Conservation (phyloP, 495 filamentous ascomycete genomes). For the Clohesyomyces aquaticus region DNA sequence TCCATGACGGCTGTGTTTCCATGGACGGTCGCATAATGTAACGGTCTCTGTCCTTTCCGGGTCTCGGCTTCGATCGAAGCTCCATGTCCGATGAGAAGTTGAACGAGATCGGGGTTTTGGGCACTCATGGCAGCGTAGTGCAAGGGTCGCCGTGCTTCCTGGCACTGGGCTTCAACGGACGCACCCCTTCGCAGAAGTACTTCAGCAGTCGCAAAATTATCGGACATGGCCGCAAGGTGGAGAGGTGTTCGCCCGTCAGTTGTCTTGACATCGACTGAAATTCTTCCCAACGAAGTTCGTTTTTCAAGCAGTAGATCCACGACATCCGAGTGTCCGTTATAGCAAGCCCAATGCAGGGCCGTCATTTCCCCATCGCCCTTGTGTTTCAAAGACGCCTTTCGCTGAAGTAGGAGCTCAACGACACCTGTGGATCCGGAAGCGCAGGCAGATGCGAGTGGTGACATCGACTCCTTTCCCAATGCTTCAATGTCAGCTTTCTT, state of each 20-base stretch:
- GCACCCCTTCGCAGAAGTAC: conserved; percentile 46
- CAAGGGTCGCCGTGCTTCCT: conserved; percentile 46
- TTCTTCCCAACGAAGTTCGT: conserved; percentile 24
- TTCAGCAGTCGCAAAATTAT: conserved; percentile 51
- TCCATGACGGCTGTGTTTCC: conserved; percentile 47
- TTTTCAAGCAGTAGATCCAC: conserved; percentile 46
- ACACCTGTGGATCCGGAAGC: conserved; percentile 43
- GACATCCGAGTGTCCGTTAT: conserved; percentile 52
- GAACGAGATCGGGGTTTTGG: conserved; percentile 47
- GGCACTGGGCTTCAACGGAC: conserved; percentile 44
- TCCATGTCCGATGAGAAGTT: conserved; percentile 49
- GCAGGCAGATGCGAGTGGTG: conserved; percentile 53
- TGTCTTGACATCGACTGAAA: conserved; percentile 42
- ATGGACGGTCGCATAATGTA: conserved; percentile 49
- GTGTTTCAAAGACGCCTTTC: conserved; percentile 45
- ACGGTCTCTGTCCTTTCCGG: conserved; percentile 44
- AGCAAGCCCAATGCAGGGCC: conserved; percentile 53
- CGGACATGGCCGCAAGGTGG: conserved; percentile 51
- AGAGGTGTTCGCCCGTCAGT: conserved; percentile 49
- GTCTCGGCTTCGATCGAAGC: conserved; percentile 50
- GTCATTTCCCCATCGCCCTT: conserved; percentile 52
- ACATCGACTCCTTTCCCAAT: conserved; percentile 29
- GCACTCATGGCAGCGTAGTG: conserved; percentile 53
- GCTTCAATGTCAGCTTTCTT: conserved; percentile 50
- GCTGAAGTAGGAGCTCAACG: conserved; percentile 48